A percentile compares a stretch with the other conserved stretches of the same genome.
Conservation (phyloP, 352 stramenopile genomes). For the Pythium biforme region DNA sequence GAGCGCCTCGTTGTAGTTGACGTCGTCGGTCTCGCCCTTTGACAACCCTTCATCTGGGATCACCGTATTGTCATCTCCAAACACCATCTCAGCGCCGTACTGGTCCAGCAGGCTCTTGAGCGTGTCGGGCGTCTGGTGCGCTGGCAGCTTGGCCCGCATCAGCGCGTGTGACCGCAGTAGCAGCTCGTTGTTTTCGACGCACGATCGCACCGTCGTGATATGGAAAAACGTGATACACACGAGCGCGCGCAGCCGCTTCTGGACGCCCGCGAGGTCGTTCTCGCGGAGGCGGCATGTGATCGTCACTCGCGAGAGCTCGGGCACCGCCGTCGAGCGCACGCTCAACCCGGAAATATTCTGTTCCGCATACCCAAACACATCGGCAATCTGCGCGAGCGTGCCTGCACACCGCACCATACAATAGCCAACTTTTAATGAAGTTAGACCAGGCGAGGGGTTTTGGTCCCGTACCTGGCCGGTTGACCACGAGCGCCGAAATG, state of each 20-base stretch:
- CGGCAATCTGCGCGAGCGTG: conserved; percentile 63
- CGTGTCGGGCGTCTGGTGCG: background rate
- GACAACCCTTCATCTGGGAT: conserved; percentile 30
- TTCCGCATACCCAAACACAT: conserved; percentile 67
- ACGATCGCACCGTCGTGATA: conserved; percentile 64
- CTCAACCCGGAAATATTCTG: conserved; percentile 77
- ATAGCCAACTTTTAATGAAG: no score
- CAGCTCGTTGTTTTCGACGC: conserved; percentile 60
- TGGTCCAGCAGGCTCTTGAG: conserved; percentile 34
- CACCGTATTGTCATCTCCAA: conserved; percentile 32
- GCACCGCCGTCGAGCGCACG: conserved; percentile 67
- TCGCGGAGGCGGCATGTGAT: conserved; percentile 65
- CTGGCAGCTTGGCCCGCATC: conserved; percentile 31
- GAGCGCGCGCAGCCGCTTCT: conserved; percentile 56
- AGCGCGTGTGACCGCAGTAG: conserved; percentile 64
- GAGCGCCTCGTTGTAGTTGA: conserved; percentile 24
- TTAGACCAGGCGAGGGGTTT: no score
- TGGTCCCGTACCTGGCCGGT: conserved; percentile 42
- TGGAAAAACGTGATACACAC: conserved; percentile 81
- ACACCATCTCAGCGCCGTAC: conserved; percentile 38
- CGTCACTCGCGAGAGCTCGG: conserved; percentile 73
- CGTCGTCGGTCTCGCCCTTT: conserved; percentile 26
- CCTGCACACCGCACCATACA: conserved; percentile 20
- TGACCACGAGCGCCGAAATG: conserved; percentile 75
- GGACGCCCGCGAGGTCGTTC: conserved; percentile 46